Conservation (phyloP, 768 basidiomycete genomes). For the Boletus tylopilopsis region DNA sequence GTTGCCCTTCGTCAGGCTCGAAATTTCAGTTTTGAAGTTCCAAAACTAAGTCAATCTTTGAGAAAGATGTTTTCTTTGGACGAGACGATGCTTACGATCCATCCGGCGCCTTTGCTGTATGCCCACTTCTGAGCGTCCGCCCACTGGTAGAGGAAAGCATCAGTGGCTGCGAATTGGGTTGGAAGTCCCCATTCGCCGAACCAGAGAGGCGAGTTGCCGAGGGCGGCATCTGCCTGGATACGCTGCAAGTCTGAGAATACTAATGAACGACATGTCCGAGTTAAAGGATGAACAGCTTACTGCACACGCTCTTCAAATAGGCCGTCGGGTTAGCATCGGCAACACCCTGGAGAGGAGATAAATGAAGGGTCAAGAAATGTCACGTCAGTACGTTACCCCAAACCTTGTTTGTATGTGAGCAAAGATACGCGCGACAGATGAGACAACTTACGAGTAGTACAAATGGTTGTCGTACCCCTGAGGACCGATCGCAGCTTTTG, state of each 20-base stretch:
- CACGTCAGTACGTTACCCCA: conserved; percentile 41
- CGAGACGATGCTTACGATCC: conserved; percentile 49
- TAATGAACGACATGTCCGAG: neutral
- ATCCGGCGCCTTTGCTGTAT: conserved; percentile 58
- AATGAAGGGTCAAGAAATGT: neutral
- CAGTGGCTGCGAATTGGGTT: conserved; percentile 61
- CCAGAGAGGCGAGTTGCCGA: conserved; percentile 47
- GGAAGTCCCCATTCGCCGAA: conserved; percentile 62
- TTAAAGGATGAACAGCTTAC: conserved; percentile 37
- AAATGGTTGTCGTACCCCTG: conserved; percentile 78
- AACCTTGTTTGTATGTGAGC: conserved; percentile 38
- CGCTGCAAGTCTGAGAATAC: conserved; percentile 51
- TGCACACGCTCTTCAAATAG: conserved; percentile 67
- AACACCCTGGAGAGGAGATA: conserved; percentile 49
- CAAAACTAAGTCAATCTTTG: conserved; percentile 43
- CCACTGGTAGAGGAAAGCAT: conserved; percentile 62
- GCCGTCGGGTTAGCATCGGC: conserved; percentile 61
- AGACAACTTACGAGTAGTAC: conserved; percentile 58
- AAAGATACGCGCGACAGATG: neutral
- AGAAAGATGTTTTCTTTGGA: neutral
- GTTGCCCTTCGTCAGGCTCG: conserved; percentile 42
- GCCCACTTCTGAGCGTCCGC: conserved; percentile 72
- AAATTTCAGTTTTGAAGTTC: conserved; percentile 73
- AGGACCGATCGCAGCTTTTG: conserved; percentile 62
- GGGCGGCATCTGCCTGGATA: conserved; percentile 43